phyloP scores from a whole-genome alignment of 139 green algal species.

The Chlamydomonas sphaeroides region DNA sequence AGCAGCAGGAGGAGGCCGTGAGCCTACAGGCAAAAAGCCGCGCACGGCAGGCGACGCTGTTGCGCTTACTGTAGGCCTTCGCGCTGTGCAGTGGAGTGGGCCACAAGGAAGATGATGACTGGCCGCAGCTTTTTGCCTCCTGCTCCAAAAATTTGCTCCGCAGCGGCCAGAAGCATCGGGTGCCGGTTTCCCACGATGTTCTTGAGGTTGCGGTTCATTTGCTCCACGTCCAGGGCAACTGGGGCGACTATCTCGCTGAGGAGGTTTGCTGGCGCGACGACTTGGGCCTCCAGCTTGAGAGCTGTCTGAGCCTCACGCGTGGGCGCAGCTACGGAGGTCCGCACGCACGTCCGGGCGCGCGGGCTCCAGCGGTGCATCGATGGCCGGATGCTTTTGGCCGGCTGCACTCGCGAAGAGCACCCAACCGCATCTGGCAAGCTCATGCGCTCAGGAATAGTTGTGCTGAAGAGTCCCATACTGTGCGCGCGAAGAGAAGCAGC shows the following conservation, averaged over 20 bases:
- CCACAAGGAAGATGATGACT: constrained; percentile 91
- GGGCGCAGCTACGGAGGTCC: constrained; percentile 20
- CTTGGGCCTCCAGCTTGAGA: constrained; percentile 8
- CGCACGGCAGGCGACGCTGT: too few species aligned
- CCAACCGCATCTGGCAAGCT: constrained; percentile 10
- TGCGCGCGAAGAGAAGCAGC: too few species aligned
- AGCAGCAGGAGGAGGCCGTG: too few species aligned
- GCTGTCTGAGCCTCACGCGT: constrained; percentile 16
- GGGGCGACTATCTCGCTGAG: constrained; percentile 70
- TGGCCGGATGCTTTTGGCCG: not conserved
- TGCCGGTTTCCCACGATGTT: constrained; percentile 92
- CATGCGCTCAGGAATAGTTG: constrained; percentile 29
- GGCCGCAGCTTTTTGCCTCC: constrained; percentile 95
- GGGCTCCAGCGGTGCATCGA: not conserved
- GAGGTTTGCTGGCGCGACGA: constrained; percentile 33
- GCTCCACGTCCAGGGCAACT: constrained; percentile 83
- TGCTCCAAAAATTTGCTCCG: constrained; percentile 98
- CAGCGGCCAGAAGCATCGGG: constrained; percentile 94
- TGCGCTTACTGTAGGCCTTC: constrained; percentile 69
- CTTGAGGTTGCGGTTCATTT: constrained; percentile 84
- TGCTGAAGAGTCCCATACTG: too few species aligned
- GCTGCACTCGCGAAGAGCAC: constrained; percentile 18
- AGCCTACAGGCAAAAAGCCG: too few species aligned
- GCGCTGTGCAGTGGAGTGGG: constrained; percentile 79
- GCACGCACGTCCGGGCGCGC: not conserved